phyloP scores from a whole-genome alignment of 176 grass and related monocot species.

The Poa pratensis region DNA sequence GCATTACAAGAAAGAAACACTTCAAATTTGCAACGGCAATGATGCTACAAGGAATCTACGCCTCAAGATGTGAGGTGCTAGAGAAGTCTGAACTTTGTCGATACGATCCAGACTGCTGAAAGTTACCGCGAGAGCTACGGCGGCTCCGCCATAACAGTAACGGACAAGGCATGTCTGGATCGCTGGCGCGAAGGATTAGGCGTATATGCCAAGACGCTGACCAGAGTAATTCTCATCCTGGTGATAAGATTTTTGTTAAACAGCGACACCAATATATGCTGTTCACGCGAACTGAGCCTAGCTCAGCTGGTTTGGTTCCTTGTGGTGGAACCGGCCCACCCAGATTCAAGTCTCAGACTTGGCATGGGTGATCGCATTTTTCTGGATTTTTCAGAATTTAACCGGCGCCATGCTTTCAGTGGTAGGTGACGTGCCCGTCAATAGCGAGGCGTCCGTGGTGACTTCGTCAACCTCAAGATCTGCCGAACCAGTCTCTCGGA shows the following conservation, averaged over 20 bases:
- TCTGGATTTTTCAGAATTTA: no score
- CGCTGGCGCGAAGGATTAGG: background rate
- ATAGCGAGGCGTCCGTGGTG: no score
- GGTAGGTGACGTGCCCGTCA: no score
- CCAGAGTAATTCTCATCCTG: background rate
- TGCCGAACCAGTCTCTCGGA: no score
- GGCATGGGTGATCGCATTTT: no score
- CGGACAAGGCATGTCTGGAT: constrained; percentile 12
- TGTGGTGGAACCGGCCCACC: no score
- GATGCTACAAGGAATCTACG: background rate
- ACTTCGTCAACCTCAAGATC: no score
- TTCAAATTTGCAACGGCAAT: background rate
- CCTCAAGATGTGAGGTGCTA: background rate
- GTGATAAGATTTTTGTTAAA: background rate
- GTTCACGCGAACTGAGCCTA: no score
- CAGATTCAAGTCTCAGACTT: no score
- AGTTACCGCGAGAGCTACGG: constrained; percentile 23
- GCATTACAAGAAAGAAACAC: background rate
- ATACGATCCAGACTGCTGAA: background rate
- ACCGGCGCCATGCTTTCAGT: no score
- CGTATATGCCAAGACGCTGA: background rate
- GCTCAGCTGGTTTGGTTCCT: no score
- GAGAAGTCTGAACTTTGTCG: background rate
- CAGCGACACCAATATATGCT: constrained; percentile 11
- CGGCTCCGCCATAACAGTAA: constrained; percentile 4